These are phyloP conservation scores for Pulveroboletus sp. DNA, from an alignment of 768 basidiomycete species.

Conservation along the genomic window DNA sequence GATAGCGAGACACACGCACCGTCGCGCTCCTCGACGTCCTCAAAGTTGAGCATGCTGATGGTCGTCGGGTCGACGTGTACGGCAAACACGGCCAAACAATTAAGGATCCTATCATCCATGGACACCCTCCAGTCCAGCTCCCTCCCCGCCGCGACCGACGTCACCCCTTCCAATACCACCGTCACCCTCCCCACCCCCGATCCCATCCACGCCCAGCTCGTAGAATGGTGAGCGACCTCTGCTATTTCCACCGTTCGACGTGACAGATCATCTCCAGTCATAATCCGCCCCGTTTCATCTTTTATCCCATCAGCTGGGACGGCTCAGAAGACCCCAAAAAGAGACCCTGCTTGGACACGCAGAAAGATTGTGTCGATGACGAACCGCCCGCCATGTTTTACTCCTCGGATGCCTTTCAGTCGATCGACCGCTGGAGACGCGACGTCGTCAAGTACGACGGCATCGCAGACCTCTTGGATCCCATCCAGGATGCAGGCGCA, in stretches of 20 bases:
- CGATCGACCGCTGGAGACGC: conserved; percentile 24
- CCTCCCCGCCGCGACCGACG: no score
- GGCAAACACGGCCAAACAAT: conserved; percentile 21
- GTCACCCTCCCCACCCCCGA: conserved; percentile 30
- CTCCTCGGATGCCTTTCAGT: conserved; percentile 19
- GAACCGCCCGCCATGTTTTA: conserved; percentile 27
- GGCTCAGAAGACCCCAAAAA: conserved; percentile 15
- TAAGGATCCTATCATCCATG: no score
- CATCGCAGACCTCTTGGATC: conserved; percentile 12
- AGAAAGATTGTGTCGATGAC: conserved; percentile 24
- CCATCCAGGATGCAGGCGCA: conserved; percentile 13
- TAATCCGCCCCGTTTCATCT: conserved; percentile 21
- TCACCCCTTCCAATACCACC: conserved; percentile 21
- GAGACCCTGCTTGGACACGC: neutral
- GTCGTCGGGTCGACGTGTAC: conserved; percentile 32
- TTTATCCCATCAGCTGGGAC: conserved; percentile 28
- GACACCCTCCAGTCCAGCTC: no score
- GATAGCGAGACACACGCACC: conserved; percentile 46
- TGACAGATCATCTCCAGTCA: conserved; percentile 6
- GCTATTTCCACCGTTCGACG: neutral
- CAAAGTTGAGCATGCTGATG: conserved; percentile 72
- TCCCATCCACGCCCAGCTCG: conserved; percentile 17
- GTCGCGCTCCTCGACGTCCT: conserved; percentile 96
- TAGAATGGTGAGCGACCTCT: conserved; percentile 14
- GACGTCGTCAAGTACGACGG: conserved; percentile 8